Percentiles rank a stretch among this genome's conserved stretches.
Conservation (phyloP, 208 protist species). For the Leishmania tarentolae region DNA sequence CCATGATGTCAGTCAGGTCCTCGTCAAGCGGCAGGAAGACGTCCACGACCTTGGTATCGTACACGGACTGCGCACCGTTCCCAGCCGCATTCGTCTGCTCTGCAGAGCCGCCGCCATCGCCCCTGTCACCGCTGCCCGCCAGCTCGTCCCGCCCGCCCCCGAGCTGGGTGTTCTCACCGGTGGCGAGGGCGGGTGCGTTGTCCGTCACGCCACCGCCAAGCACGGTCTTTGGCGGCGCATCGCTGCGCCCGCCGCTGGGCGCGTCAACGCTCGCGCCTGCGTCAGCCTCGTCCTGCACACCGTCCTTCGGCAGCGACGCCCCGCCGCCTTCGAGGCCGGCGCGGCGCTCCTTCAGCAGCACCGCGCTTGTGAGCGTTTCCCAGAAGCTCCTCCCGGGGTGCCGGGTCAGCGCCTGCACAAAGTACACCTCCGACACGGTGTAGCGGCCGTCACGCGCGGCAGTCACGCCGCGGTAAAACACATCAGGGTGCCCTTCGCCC, state of each 20-base stretch:
- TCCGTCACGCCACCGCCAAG: not conserved
- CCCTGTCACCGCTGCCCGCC: not conserved
- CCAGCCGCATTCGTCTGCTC: not conserved
- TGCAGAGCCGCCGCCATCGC: not conserved
- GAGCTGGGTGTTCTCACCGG: not conserved
- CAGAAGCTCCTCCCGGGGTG: conserved; percentile 26
- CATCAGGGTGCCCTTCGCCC: conserved; percentile 11
- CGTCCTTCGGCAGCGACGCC: not conserved
- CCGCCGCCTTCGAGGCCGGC: not conserved
- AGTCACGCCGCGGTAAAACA: conserved; percentile 23
- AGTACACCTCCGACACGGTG: conserved; percentile 28
- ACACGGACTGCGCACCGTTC: not conserved
- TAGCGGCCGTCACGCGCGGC: conserved; percentile 14
- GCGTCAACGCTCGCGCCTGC: not conserved
- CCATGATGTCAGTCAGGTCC: conserved; percentile 18
- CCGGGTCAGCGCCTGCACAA: conserved; percentile 16
- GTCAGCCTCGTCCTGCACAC: not conserved
- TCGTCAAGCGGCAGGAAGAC: conserved; percentile 27
- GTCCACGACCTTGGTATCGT: conserved; percentile 6
- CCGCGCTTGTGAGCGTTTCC: conserved; percentile 3
- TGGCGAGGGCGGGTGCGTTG: not conserved
- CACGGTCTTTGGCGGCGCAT: not conserved
- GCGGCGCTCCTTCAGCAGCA: not conserved
- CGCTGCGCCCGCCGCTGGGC: no score
- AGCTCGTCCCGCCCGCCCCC: not conserved